Evolutionary conservation across 345 rosid genomes (phyloP), one percentile per base, ranked within the genome.

Genomic region (Salix dunnii): DNA sequence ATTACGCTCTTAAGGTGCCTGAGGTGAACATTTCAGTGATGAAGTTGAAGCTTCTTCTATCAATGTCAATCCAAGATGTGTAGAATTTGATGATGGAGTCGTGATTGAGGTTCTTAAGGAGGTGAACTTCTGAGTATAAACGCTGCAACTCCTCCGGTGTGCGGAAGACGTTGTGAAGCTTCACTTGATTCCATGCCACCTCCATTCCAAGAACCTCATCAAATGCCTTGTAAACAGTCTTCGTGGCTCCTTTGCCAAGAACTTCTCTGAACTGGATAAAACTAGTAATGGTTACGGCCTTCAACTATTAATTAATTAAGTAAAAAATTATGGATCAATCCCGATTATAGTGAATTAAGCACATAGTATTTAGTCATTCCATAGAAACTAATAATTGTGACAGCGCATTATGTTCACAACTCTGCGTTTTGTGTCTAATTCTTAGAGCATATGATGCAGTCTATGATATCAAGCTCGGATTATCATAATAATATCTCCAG

Each of bases 11-110:
- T 64, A 90, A 89, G 73, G 89, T 89, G 81, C 97, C 97, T 28
- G 97, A 92, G 77, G 94, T 89, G 77, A 92, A 89, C 93, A 92
- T 79, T 82, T 92, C 97, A 31, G 94, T 92, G 85, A 92, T 92
- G 89, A 92, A 90, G 82, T 92, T 90, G 87, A 90, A 90, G 80
- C 87, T 85, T 80, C 84, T 88, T 60, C 63, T 69, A 48, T 85
- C 75, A 71, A 85, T 69, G 74, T 90, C 91, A 42, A 92, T 86
- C 97, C 97, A 92, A 35, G 78, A 79, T 23, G 75, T 8, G 42
- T 74, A 79, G 78, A 79, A 79, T 62, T 74, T 74, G 6, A 81
- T 81, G 78, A 80, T 80, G 69, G 48, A 75, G 38, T 76, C 78
- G 16, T 81, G 84, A 40, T 81, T 81, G 67, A 81, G 84, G 61